Base-by-base conservation (phyloP, 2,329 filamentous ascomycete genomes). In the Pyrenophora graminea region DNA sequence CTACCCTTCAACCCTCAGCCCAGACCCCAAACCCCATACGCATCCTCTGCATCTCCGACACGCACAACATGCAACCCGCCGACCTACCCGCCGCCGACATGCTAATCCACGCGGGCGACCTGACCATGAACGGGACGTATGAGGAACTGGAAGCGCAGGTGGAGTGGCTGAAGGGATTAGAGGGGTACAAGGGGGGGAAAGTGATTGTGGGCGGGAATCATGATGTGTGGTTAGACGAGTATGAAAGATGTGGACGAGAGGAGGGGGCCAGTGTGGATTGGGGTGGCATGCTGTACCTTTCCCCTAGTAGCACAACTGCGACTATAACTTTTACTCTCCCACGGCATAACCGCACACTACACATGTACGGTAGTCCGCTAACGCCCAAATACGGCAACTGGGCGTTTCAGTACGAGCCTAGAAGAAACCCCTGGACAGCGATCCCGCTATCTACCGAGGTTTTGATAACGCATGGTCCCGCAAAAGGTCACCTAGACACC, bases 1-100 rank as follows among this genome's bases (percentile, higher is more conserved):
- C 36, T 10, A 4, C 39, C 13, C 6, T 17, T 32, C 34, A 13
- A 21, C 19, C 19, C 19, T 21, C 12, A 19, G 1, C 39, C 6
- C 8, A 13, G 3, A 17, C 36, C 5, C 12, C 30, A n/a, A 23
- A 13, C 2, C 34, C 25, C 7, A 83, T 96, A 67, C 85, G 83
- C 53, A 80, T 96, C 13, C 88, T 96, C 59, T 95, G 89, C 74
- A 83, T 96, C 53, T 92, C 90, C 8, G 92, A 96, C 74, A 96
- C 91, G 0, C 92, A 96, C 76, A 62, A 70, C n/a, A 61, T 75
- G 3, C 53, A 36, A 6, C 49, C 54, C 1, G 4, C 9, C 3
- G 77, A 93, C 1, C 90, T 91, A 0, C 74, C 81, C 10, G 4
- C n/a, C 2, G 91, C 91, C 46, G 91, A 96, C 70, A 79, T 96